These are phyloP conservation scores for Telopea speciosissima DNA, from an alignment of 177 flowering plant genomes.

Conservation along the genomic window DNA sequence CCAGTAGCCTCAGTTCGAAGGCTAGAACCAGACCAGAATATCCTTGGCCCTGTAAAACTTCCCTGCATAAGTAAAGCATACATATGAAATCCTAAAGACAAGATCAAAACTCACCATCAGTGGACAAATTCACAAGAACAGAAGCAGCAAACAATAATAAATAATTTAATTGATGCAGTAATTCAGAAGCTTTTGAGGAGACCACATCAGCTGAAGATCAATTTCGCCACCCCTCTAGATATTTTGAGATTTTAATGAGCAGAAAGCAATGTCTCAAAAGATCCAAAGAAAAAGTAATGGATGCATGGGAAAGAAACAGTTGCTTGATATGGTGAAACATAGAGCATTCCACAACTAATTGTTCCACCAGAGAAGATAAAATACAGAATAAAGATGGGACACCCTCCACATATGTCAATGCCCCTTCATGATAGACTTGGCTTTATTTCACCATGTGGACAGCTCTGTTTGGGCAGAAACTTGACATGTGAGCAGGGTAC, in stretches of 20 bases:
- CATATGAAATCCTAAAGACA: constrained; percentile 14
- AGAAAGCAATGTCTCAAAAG: not conserved
- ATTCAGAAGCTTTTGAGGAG: not conserved
- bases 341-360: not conserved
- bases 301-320: not conserved
- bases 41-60: constrained; percentile 95
- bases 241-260: not conserved
- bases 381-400: too few relatives aligned
- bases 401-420: too few relatives aligned
- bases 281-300: not conserved
- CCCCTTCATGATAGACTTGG: too few relatives aligned
- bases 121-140: not conserved
- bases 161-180: not conserved
- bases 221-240: not conserved
- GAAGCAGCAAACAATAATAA: not conserved
- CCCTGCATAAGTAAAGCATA: constrained; percentile 69
- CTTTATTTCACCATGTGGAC: too few relatives aligned
- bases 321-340: not conserved
- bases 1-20: constrained; percentile 99
- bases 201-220: not conserved
- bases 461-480: too few relatives aligned
- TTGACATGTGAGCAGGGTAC: too few relatives aligned
- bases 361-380: too few relatives aligned
- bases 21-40: constrained; percentile 95
- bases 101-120: not conserved